Evolutionary conservation across 1,284 basidiomycete genomes (phyloP).

Genomic region (Tylopilus orsonianus): DNA sequence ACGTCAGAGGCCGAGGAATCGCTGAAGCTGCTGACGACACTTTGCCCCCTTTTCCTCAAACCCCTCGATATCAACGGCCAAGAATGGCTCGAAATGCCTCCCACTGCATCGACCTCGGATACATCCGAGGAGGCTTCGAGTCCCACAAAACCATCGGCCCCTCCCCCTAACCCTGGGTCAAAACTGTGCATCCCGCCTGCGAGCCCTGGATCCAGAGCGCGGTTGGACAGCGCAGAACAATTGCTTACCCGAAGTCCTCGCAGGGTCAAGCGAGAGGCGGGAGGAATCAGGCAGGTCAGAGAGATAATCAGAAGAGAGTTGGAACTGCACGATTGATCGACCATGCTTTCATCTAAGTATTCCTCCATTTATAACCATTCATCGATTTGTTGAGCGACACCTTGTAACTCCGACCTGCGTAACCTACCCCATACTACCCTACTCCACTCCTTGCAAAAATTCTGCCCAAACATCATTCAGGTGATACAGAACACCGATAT

Average conservation of each 20-base stretch:
- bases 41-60: slow-evolving; percentile 79
- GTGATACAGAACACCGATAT: slow-evolving; percentile 43
- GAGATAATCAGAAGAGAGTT: slow-evolving; percentile 77
- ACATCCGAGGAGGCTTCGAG: slow-evolving; percentile 21
- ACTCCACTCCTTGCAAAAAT: slow-evolving; percentile 32
- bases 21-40: slow-evolving; percentile 55
- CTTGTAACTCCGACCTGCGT: slow-evolving; percentile 5
- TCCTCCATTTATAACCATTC: slow-evolving; percentile 20
- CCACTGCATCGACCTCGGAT: slow-evolving; percentile 35
- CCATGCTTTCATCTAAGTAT: slow-evolving; percentile 33
- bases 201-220: slow-evolving; percentile 39
- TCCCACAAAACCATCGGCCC: slow-evolving; percentile 38
- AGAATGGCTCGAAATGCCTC: slow-evolving; percentile 82
- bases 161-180: slow-evolving; percentile 38
- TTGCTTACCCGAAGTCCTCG: slow-evolving; percentile 67
- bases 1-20: slow-evolving; percentile 73
- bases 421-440: slow-evolving; percentile 1
- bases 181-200: slow-evolving; percentile 26
- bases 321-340: slow-evolving; percentile 59
- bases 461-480: slow-evolving; percentile 47
- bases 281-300: slow-evolving; percentile 72
- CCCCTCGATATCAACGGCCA: slow-evolving; percentile 60
- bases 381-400: slow-evolving; percentile 23
- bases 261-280: slow-evolving; percentile 62
- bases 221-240: slow-evolving; percentile 56